Evolutionary conservation across 768 basidiomycete genomes (phyloP), one percentile per base, ranked within the genome.

Genomic region (Leccinum variicolor): DNA sequence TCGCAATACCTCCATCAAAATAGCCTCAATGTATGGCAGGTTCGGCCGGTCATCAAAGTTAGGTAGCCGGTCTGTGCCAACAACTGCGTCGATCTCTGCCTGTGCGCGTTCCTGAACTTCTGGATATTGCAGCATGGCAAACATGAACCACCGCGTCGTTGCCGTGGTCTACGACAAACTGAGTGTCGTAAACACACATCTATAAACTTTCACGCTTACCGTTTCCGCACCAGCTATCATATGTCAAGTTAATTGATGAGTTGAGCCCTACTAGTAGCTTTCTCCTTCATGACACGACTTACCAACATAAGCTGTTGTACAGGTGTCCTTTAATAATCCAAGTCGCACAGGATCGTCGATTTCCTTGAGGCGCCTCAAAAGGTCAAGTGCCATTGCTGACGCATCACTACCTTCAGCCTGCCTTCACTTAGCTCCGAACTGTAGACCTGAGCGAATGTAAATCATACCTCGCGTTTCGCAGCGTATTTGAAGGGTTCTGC

Each of bases 61-160:
- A 6, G 74, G 74, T 14, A 73, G 59, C 10, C 69, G 55, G 43
- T 59, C 52, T 13, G 45, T 59, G 4, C 76, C 75, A 41, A 75
- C 58, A 17, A 71, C 66, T 0, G 52, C 39, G 11, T 68, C 64
- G 10, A 76, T 54, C 56, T 75, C 74, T 33, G 64, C 65, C 6
- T 70, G 63, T 28, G 74, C 74, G 23, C 56, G 59, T 11, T 53
- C 47, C 48, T 75, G 73, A n/a, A 70, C 64, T 9, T 69, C 68
- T 1, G 74, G 74, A 52, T 73, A 43, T 7, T 58, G 55, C 8
- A 68, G 28, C 69, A 75, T 76, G 13, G 66, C 68, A n/a, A 74
- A 60, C 56, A 74, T 59, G 54, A 77, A 75, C 2, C 46, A 54
- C 23, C 56, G 56, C 46, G 62, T 33, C 13, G 55, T 59, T 1